Evolutionary conservation across 1,139 yeast species (phyloP).

Genomic region (Nakaseomyces nivariensis): DNA sequence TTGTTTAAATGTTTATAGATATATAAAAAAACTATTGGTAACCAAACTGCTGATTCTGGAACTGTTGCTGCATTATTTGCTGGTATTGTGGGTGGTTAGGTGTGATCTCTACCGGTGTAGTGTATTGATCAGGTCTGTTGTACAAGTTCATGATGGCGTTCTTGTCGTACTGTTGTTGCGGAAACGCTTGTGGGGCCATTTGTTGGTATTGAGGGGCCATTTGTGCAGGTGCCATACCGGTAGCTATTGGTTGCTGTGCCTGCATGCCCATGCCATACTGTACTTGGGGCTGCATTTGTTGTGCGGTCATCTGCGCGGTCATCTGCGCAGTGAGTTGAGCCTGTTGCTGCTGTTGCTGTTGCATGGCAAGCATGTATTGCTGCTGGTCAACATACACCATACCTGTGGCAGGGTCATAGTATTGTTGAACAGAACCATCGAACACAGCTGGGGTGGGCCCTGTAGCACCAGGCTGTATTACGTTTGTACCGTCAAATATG

Average conservation of each 20-base stretch:
- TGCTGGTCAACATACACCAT: conserved; percentile 25
- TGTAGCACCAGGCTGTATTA: neutral
- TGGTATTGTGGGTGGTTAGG: conserved; percentile 31
- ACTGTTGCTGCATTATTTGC: conserved; percentile 30
- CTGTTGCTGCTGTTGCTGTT: conserved; percentile 13
- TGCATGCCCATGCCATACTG: neutral
- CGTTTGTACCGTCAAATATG: conserved; percentile 25
- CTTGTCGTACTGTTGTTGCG: conserved; percentile 14
- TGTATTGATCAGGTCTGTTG: conserved; percentile 25
- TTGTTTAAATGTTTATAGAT: neutral
- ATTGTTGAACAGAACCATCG: conserved; percentile 27
- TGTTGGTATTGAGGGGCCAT: conserved; percentile 12
- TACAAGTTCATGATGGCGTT: conserved; percentile 27
- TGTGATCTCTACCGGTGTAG: conserved; percentile 25
- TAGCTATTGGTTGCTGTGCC: neutral
- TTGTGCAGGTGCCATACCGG: neutral
- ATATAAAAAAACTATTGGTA: conserved; percentile 2
- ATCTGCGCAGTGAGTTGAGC: conserved; percentile 9
- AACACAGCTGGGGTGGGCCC: conserved; percentile 15
- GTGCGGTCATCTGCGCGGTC: conserved; percentile 8
- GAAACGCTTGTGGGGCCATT: neutral
- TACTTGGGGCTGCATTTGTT: neutral
- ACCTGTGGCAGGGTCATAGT: conserved; percentile 27
- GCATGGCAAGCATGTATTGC: conserved; percentile 15
- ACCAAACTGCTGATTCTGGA: conserved; percentile 15